phyloP scores from a whole-genome alignment of 805 yeast species.

The Pichia occidentalis region DNA sequence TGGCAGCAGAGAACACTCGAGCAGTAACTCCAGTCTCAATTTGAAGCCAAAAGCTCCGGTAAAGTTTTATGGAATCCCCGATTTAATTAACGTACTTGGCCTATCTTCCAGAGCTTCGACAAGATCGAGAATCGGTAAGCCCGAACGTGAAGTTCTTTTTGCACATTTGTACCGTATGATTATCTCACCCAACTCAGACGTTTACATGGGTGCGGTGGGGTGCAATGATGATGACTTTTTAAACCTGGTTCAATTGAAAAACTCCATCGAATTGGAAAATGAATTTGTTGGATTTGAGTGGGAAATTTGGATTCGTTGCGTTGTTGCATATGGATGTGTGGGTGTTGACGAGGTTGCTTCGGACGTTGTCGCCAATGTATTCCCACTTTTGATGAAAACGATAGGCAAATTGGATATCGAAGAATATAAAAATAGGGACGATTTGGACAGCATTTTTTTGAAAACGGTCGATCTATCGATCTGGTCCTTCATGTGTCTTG shows the following conservation, averaged over 20 bases:
- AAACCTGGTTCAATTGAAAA: conserved; percentile 5
- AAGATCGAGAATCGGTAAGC: conserved; percentile 40
- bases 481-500: conserved; percentile 22
- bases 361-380: conserved; percentile 23
- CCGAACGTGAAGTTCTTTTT: conserved; percentile 41
- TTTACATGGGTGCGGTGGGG: conserved; percentile 24
- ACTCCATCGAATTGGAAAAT: conserved; percentile 19
- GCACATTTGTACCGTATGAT: conserved; percentile 45
- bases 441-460: neutral
- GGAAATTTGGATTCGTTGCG: conserved; percentile 33
- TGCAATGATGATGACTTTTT: conserved; percentile 11
- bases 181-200: conserved; percentile 27
- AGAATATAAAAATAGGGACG: neutral
- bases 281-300: conserved; percentile 33
- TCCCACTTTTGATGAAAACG: conserved; percentile 24
- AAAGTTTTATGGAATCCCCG: conserved; percentile 36
- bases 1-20: conserved; percentile 1
- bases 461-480: conserved; percentile 7
- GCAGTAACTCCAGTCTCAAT: neutral
- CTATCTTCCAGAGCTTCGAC: conserved; percentile 20
- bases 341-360: conserved; percentile 46
- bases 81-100: conserved; percentile 38
- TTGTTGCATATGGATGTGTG: conserved; percentile 38
- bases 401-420: conserved; percentile 7
- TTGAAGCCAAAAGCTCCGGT: conserved; percentile 11